Base-by-base conservation (phyloP, 805 yeast species). In the Metschnikowia chrysomelidarum region DNA sequence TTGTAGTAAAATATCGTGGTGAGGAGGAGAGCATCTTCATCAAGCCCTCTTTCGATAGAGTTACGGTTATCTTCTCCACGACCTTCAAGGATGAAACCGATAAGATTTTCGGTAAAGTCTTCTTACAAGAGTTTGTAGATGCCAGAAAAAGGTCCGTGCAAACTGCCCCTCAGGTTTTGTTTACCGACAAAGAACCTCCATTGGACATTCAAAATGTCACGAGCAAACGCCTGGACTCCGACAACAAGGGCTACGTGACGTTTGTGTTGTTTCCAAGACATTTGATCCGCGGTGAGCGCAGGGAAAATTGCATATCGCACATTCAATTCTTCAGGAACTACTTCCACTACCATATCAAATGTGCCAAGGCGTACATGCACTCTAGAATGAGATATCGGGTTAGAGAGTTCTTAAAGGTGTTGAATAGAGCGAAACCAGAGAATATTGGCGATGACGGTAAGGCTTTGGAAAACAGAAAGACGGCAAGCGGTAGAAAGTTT, bases 351-450 rank as follows among this genome's bases (percentile, higher is more conserved):
- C 99, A 93, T 59, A 93, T 93, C 69, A 93, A 93, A 67, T 91
- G 97, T 62, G 88, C 96, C 43, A 93, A 93, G 72, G 98, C 98
- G 22, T 93, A 86, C 66, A 80, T 93, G 82, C 99, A 93, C 64
- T 87, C 96, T 33, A 82, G 99, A 72, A 93, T 93, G 99, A 80
- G 99, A 63, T 87, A 73, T 64, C 78, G 98, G 54, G 98, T 93
- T 16, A 81, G 84, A 50, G 93, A 94, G 53, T 93, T 89, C 69
- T 76, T 89, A 57, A 93, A 93, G 72, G 91, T 93, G 20, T 78
- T 93, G 65, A 93, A 93, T 69, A 77, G 99, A 57, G 98, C 98
- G 19, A 88, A 89, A 64, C 91, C 96, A 18, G 99, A 93, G 53
- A 84, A 78, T 40, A 83, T 79, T 13, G 93, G 83, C 40, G 83